A percentile compares a stretch with the other conserved stretches of the same genome.
These are phyloP conservation scores for Sphagnum magellanicum DNA, from an alignment of 228 moss, liverwort and hornwort genomes.

Conservation along the genomic window DNA sequence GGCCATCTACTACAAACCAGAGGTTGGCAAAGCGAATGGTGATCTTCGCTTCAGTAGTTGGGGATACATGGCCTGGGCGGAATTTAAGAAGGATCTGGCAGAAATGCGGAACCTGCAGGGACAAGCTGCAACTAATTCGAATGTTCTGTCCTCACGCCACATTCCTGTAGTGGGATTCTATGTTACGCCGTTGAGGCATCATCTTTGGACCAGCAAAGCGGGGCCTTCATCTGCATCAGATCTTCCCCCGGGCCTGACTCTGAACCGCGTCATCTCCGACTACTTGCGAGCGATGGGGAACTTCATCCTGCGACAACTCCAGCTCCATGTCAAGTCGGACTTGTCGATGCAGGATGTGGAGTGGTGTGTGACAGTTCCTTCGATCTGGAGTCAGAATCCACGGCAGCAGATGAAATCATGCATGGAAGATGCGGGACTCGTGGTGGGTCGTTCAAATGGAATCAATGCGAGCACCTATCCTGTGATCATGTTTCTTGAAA, in stretches of 20 bases:
- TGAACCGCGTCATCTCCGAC: conserved; percentile 24
- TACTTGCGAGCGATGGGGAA: conserved; percentile 26
- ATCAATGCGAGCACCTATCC: conserved; percentile 11
- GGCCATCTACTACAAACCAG: too few species aligned
- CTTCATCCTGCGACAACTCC: conserved; percentile 15
- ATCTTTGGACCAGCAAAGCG: conserved; percentile 18
- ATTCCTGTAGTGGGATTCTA: conserved; percentile 18
- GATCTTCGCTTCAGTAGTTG: too few species aligned
- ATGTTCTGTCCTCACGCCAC: too few species aligned
- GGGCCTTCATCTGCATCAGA: conserved; percentile 4
- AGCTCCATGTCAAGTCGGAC: conserved; percentile 8
- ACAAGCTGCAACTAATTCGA: too few species aligned
- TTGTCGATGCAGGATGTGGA: conserved; percentile 20
- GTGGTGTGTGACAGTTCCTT: conserved; percentile 64
- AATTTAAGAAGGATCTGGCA: too few species aligned
- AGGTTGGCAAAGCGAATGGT: too few species aligned
- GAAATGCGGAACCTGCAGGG: too few species aligned
- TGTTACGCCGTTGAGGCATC: conserved; percentile 37
- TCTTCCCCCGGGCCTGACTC: conserved; percentile 30
- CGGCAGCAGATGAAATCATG: conserved; percentile 46
- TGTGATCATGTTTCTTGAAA: conserved; percentile 39
- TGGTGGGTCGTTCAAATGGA: conserved; percentile 3
- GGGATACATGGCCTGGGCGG: too few species aligned
- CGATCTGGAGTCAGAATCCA: conserved; percentile 50
- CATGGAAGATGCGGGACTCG: conserved; percentile 36